Evolutionary conservation across 345 rosid species (phyloP).

Genomic region (Salix dunnii): DNA sequence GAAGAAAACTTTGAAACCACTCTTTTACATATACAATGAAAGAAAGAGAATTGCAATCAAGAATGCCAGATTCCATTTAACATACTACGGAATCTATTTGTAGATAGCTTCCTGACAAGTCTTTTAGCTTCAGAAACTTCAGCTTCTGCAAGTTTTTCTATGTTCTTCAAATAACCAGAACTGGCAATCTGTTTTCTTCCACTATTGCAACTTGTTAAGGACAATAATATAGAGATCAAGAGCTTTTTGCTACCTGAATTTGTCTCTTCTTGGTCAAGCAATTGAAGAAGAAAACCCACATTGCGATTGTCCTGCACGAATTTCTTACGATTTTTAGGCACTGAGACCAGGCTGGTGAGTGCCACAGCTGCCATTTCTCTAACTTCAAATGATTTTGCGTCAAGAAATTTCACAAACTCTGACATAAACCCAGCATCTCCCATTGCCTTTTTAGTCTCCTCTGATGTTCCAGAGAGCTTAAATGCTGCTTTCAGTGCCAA

Average conservation of each 20-base stretch:
- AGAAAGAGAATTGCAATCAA: slow-evolving; percentile 23
- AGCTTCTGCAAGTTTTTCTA: slow-evolving; percentile 81
- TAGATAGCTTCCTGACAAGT: slow-evolving; percentile 73
- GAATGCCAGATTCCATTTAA: slow-evolving; percentile 81
- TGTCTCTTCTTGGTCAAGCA: slow-evolving; percentile 59
- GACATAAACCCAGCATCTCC: slow-evolving; percentile 82
- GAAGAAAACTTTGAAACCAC: slow-evolving; percentile 16
- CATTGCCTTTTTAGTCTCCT: slow-evolving; percentile 63
- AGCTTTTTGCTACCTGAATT: slow-evolving; percentile 55
- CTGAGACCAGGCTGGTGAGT: slow-evolving; percentile 48
- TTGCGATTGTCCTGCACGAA: slow-evolving; percentile 67
- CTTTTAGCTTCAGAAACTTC: slow-evolving; percentile 79
- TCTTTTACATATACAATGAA: slow-evolving; percentile 41
- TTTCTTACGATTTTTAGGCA: slow-evolving; percentile 63
- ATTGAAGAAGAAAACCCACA: slow-evolving; percentile 53
- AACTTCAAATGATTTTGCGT: slow-evolving; percentile 69
- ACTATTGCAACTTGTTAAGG: slow-evolving; percentile 62
- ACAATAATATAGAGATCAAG: slow-evolving; percentile 62
- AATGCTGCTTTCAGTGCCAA: slow-evolving; percentile 62
- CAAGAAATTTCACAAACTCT: slow-evolving; percentile 67
- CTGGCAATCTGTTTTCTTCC: slow-evolving; percentile 72
- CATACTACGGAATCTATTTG: slow-evolving; percentile 61
- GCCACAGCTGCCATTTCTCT: slow-evolving; percentile 76
- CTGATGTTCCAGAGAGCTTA: slow-evolving; percentile 56
- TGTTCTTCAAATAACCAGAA: slow-evolving; percentile 74